Evolutionary conservation across 331 rosid genomes (phyloP), one percentile per base, ranked within the genome.

Genomic region (Telfairia occidentalis): DNA sequence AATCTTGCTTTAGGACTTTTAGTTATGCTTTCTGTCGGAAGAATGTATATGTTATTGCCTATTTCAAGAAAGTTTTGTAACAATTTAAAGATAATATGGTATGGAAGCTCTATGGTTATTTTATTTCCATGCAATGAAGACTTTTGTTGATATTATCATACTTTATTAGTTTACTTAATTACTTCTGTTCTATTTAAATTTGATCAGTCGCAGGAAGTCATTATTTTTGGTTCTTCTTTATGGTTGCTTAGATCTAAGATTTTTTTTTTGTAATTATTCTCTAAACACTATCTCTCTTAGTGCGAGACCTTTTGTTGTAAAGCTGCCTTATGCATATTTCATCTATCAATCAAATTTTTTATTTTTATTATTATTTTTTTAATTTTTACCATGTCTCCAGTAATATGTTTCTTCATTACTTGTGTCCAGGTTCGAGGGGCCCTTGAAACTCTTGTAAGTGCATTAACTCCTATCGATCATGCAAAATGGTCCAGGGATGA

Each of bases 391-490:
- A 15, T 71, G 66, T 54, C 78, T 79, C 75, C 58, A 65, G 46
- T 49, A 18, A 76, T 76, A 11, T 24, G 58, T 45, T 75, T 59
- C 8, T 60, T 54, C 34, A 32, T 67, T 75, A 74, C 37, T 58
- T 81, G 55, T 30, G 43, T 81, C 63, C 85, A 93, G 98, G 88
- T 93, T 76, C 96, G 97, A 78, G 98, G 98, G 78, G 89, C 97
- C 61, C 83, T 90, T 69, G 98, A 90, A 86, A 89, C 98, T 80
- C 88, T 93, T 80, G 90, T 91, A 34, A 71, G 91, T 85, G 98
- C 98, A 5, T 80, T 93, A 85, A 90, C 97, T 73, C 97, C 96
- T 63, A 83, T 93, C 55, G 89, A 83, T 78, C 92, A 88, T 78
- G 83, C 78, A 57, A 93, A 89, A 85, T 86, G 76, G 40, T 83